phyloP scores from a whole-genome alignment of 192 early-diverging fungal genomes.

The Coemansia sp. region DNA sequence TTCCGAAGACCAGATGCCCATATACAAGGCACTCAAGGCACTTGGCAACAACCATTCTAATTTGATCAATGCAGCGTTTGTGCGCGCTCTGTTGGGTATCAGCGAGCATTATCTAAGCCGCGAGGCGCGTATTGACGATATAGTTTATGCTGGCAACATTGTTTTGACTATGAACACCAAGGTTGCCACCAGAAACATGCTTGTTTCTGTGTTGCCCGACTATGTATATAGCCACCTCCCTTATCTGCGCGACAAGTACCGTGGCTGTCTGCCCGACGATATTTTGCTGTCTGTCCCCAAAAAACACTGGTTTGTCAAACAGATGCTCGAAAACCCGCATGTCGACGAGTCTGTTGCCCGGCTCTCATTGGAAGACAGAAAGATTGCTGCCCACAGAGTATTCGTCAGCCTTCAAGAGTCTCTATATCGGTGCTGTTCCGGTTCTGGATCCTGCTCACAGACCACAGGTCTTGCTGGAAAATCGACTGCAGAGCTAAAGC shows the following conservation, averaged over 20 bases:
- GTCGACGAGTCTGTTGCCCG: slow-evolving; percentile 6
- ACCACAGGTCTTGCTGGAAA: not conserved
- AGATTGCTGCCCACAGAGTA: not conserved
- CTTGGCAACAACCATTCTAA: slow-evolving; percentile 66
- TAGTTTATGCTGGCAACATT: slow-evolving; percentile 68
- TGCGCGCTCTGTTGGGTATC: slow-evolving; percentile 63
- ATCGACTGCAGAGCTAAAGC: not conserved
- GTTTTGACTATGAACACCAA: slow-evolving; percentile 81
- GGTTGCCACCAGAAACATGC: slow-evolving; percentile 48
- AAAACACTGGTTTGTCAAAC: slow-evolving; percentile 21
- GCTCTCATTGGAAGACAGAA: slow-evolving; percentile 13
- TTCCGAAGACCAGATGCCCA: slow-evolving; percentile 67
- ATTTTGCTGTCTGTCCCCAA: slow-evolving; percentile 31
- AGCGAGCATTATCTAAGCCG: slow-evolving; percentile 68
- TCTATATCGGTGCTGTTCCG: slow-evolving; percentile 1
- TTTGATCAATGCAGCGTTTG: slow-evolving; percentile 42
- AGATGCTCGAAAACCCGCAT: slow-evolving; percentile 39
- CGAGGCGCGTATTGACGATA: slow-evolving; percentile 71
- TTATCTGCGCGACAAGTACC: slow-evolving; percentile 75
- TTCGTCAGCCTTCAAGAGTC: slow-evolving; percentile 2
- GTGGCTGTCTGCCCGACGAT: slow-evolving; percentile 31
- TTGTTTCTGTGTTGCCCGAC: slow-evolving; percentile 64
- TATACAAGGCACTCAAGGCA: slow-evolving; percentile 66
- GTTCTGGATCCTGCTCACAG: not conserved
- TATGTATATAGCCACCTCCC: slow-evolving; percentile 74